Percentiles rank a stretch among this genome's conserved stretches.
Evolutionary conservation across 805 yeast genomes (phyloP).

Genomic region (Cyberlindnera saturnus): DNA sequence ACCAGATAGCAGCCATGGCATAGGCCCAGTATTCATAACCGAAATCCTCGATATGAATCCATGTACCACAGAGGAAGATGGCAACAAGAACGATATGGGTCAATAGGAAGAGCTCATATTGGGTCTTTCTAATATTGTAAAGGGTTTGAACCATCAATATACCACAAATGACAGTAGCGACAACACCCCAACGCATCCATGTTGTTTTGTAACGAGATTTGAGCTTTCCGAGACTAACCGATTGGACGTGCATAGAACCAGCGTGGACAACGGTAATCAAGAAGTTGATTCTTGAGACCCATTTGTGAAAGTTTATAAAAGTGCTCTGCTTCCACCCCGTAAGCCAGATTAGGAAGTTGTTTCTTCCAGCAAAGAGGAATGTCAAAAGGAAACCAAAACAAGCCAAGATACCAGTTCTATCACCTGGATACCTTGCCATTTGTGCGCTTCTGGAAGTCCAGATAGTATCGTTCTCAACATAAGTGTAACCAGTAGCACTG

Average conservation of each 20-base stretch:
- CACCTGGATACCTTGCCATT: constrained; percentile 22
- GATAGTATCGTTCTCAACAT: constrained; percentile 13
- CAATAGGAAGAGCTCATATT: constrained; percentile 56
- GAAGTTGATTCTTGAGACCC: constrained; percentile 45
- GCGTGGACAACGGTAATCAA: constrained; percentile 16
- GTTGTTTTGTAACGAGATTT: constrained; percentile 4
- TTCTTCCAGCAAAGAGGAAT: constrained; percentile 64
- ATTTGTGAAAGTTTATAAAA: constrained; percentile 61
- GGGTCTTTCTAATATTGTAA: constrained; percentile 43
- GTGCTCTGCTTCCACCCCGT: constrained; percentile 65
- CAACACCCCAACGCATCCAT: constrained; percentile 21
- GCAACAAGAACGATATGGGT: constrained; percentile 52
- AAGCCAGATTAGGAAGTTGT: constrained; percentile 54
- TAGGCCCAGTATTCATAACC: constrained; percentile 44
- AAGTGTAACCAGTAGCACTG: constrained; percentile 15
- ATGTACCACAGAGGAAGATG: constrained; percentile 45
- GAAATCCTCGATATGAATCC: constrained; percentile 48
- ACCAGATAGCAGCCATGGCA: constrained; percentile 36
- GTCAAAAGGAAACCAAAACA: constrained; percentile 43
- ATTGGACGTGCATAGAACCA: constrained; percentile 19
- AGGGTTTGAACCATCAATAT: constrained; percentile 9
- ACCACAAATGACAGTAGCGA: constrained; percentile 9
- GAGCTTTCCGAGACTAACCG: constrained; percentile 8
- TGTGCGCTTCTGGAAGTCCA: constrained; percentile 16
- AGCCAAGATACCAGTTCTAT: constrained; percentile 19